These are phyloP conservation scores for Tolypocladium endophyticum DNA, from an alignment of 2,329 filamentous ascomycete species.

Conservation along the genomic window DNA sequence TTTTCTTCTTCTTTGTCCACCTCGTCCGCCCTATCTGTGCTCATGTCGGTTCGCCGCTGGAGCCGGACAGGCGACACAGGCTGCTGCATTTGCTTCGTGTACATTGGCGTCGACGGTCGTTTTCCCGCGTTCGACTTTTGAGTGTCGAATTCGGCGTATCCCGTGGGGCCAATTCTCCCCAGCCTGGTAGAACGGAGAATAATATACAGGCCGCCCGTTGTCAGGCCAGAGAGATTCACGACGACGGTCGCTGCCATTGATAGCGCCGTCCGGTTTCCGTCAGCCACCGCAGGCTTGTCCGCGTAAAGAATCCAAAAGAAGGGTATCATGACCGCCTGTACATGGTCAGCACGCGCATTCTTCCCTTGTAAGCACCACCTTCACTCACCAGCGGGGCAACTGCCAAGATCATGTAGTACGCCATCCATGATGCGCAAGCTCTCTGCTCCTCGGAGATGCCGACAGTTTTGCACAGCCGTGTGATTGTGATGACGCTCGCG, in stretches of 20 bases:
- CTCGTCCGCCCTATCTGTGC: neutral
- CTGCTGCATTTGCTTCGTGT: conserved; percentile 10
- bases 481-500: conserved; percentile 42
- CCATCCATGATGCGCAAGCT: conserved; percentile 56
- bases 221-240: conserved; percentile 54
- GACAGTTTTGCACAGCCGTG: conserved; percentile 42
- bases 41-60: neutral
- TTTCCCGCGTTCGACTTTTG: conserved; percentile 16
- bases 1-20: neutral
- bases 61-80: conserved; percentile 6
- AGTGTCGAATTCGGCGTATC: conserved; percentile 30
- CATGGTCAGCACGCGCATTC: neutral
- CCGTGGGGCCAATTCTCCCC: conserved; percentile 39
- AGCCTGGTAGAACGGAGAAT: conserved; percentile 55
- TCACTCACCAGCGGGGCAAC: conserved; percentile 45
- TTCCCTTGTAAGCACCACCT: neutral
- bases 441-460: conserved; percentile 49
- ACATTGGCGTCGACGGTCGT: conserved; percentile 4
- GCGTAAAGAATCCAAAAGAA: conserved; percentile 52
- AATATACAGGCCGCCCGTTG: conserved; percentile 55
- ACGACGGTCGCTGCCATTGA: conserved; percentile 56
- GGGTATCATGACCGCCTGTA: conserved; percentile 48
- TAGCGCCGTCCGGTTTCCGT: conserved; percentile 27
- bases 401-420: conserved; percentile 52
- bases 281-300: conserved; percentile 24